phyloP scores from a whole-genome alignment of 2,329 filamentous ascomycete genomes.

The Trichoderma harzianum region DNA sequence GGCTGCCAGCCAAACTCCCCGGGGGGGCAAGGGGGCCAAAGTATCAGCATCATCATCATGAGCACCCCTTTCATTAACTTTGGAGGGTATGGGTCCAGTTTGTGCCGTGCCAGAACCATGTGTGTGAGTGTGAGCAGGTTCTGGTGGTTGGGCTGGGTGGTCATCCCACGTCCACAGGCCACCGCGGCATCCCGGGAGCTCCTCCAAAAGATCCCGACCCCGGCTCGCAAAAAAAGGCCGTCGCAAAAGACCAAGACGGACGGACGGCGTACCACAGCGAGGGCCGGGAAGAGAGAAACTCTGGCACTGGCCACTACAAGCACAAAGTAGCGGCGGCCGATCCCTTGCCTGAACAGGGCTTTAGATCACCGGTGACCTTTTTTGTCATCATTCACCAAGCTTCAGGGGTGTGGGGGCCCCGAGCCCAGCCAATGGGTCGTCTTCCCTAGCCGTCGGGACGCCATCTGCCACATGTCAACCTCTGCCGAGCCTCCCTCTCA shows the following conservation, averaged over 20 bases:
- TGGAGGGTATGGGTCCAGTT: not conserved
- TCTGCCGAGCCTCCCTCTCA: constrained; percentile 18
- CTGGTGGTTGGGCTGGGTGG: not conserved
- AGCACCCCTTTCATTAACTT: constrained; percentile 12
- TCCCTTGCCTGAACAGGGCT: constrained; percentile 10
- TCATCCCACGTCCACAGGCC: not conserved
- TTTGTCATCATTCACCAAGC: constrained; percentile 8
- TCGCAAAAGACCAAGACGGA: not conserved
- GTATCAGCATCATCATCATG: not conserved
- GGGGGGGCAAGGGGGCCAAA: not conserved
- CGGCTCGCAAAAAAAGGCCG: not conserved
- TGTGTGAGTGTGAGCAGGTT: not conserved
- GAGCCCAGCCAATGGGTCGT: constrained; percentile 12
- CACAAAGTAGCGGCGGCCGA: constrained; percentile 8
- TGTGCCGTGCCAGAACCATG: not conserved
- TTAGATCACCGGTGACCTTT: constrained; percentile 5
- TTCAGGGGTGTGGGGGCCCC: not conserved
- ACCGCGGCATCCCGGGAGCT: not conserved
- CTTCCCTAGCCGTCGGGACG: constrained; percentile 16
- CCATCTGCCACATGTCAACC: constrained; percentile 18
- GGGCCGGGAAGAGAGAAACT: not conserved
- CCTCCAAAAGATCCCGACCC: constrained; percentile 9
- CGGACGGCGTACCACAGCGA: not conserved
- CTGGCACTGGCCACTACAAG: not conserved
- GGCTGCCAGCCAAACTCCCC: not conserved